Conservation (phyloP, 495 filamentous ascomycete species). For the Aspergillus haitiensis region DNA sequence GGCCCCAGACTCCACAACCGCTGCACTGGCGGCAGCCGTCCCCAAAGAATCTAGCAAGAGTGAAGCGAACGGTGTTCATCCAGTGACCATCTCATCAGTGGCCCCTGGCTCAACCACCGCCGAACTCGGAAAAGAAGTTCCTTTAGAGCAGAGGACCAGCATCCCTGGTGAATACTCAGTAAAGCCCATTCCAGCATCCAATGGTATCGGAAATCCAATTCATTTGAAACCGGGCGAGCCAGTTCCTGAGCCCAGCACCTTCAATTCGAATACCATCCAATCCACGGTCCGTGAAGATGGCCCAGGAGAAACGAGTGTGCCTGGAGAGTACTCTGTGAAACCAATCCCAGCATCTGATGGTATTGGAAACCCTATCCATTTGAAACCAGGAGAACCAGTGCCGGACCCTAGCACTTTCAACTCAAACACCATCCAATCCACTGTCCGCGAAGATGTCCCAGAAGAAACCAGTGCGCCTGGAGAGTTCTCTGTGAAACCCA, state of each 20-base stretch:
- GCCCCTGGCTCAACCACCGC: conserved; percentile 67
- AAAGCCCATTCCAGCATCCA: conserved; percentile 69
- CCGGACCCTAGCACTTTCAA: conserved; percentile 58
- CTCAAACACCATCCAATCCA: conserved; percentile 51
- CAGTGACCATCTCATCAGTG: conserved; percentile 32
- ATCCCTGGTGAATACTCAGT: conserved; percentile 77
- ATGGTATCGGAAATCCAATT: conserved; percentile 77
- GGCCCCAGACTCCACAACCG: conserved; percentile 72
- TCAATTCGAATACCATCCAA: conserved; percentile 49
- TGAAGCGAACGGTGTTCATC: conserved; percentile 24
- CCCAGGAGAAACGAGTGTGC: conserved; percentile 62
- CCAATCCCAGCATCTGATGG: conserved; percentile 71
- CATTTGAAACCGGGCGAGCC: conserved; percentile 72
- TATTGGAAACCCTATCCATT: conserved; percentile 71
- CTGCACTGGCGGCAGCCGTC: conserved; percentile 64
- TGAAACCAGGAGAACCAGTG: conserved; percentile 78
- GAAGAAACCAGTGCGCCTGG: conserved; percentile 60
- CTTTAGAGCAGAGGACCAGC: conserved; percentile 53
- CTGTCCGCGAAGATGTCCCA: conserved; percentile 73
- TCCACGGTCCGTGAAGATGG: conserved; percentile 72
- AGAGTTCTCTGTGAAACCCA: conserved; percentile 62
- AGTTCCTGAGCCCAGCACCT: conserved; percentile 62
- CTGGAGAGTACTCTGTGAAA: conserved; percentile 63
- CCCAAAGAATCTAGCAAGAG: conserved; percentile 54
- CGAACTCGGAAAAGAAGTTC: conserved; percentile 61